These are phyloP conservation scores for Gymnopus androsaceus DNA, from an alignment of 1,284 basidiomycete species.

Conservation along the genomic window DNA sequence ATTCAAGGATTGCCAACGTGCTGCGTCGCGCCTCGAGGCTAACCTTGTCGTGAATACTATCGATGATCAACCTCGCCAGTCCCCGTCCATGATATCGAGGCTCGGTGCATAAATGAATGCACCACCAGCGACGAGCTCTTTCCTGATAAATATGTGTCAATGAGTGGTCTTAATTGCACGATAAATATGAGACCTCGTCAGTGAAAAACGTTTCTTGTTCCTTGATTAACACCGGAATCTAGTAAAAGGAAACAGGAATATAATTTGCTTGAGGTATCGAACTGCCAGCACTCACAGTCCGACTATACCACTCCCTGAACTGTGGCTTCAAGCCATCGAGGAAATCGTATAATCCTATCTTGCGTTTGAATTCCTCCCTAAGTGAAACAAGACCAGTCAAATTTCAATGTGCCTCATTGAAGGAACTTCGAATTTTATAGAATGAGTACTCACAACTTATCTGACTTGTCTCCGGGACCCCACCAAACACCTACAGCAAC, in stretches of 20 bases:
- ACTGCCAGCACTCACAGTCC: not conserved
- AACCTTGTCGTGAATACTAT: not conserved
- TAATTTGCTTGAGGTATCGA: not conserved
- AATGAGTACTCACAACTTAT: not conserved
- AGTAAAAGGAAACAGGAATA: not conserved
- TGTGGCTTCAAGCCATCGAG: not conserved
- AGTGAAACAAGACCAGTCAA: not conserved
- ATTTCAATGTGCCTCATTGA: not conserved
- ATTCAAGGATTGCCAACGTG: no score
- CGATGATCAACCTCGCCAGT: not conserved
- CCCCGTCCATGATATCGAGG: not conserved
- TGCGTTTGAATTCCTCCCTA: not conserved
- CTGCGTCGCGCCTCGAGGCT: not conserved
- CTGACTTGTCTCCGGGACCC: not conserved
- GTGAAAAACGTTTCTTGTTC: not conserved
- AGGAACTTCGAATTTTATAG: not conserved
- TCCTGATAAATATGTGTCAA: not conserved
- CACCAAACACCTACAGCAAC: not conserved
- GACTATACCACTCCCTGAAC: not conserved
- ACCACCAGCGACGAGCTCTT: not conserved
- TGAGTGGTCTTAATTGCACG: not conserved
- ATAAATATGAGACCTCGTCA: not conserved
- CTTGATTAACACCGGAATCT: not conserved
- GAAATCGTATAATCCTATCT: not conserved
- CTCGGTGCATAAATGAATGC: not conserved